Evolutionary conservation across 805 yeast species (phyloP).

Genomic region (Cyberlindnera veronae): DNA sequence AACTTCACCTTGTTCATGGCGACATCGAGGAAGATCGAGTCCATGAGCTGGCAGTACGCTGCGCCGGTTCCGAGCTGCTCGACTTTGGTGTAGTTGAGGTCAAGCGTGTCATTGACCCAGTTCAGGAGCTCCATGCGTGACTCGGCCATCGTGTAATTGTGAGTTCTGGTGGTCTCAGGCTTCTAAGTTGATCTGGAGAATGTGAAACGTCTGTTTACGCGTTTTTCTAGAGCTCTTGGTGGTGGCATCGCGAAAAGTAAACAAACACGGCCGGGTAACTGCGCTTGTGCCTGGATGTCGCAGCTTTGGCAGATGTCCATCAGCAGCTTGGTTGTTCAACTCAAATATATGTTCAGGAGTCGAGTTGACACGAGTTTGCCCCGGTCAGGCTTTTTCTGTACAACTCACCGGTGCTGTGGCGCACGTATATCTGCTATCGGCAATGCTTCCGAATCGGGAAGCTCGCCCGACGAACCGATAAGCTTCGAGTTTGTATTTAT

Average conservation of each 20-base stretch:
- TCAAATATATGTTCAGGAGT: too few species aligned
- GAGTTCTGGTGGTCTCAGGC: neutral
- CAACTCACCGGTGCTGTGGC: too few species aligned
- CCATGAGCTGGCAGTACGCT: conserved; percentile 88
- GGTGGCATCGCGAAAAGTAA: conserved; percentile 7
- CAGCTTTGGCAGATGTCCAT: too few species aligned
- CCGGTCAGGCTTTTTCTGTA: too few species aligned
- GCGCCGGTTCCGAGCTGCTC: conserved; percentile 98
- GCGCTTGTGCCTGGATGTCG: too few species aligned
- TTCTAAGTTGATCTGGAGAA: neutral
- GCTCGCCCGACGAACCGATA: too few species aligned
- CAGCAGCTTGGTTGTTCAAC: too few species aligned
- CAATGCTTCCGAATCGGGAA: too few species aligned
- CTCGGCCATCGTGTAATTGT: conserved; percentile 34
- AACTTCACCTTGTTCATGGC: conserved; percentile 79
- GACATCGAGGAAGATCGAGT: conserved; percentile 76
- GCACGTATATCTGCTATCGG: too few species aligned
- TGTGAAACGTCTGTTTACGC: conserved; percentile 5
- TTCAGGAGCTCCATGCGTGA: conserved; percentile 78
- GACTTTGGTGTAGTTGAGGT: conserved; percentile 64
- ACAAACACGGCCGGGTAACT: conserved; percentile 8
- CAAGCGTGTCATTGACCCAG: conserved; percentile 78
- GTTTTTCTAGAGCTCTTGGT: neutral
- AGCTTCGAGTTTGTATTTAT: too few species aligned
- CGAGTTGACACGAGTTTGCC: too few species aligned